Base-by-base conservation (phyloP, 2,329 filamentous ascomycete species). In the Claviceps pazoutovae region DNA sequence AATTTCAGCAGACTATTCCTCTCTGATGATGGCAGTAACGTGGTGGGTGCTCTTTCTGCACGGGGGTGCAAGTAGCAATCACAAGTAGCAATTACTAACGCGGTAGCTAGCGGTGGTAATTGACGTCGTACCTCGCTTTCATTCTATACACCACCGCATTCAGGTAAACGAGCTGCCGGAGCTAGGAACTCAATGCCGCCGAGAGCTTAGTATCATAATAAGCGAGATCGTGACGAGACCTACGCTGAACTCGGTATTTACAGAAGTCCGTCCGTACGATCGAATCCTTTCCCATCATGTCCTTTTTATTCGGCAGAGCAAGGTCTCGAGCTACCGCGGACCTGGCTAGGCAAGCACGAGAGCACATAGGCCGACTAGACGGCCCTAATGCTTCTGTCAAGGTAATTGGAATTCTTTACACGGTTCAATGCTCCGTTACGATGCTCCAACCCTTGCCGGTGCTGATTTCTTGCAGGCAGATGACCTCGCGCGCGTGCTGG, bases 401-500 rank as follows among this genome's bases (percentile, higher is more conserved):
- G 70, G 75, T 77, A 53, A 42, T 26, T 41, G 26, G 16, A 21
- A 14, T 16, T 46, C 19, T 39, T 23, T 26, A 38, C n/a, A 17
- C 30, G n/a, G 13, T 46, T 21, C 42, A 37, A 44, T 36, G 30
- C 30, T 49, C 19, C 41, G n/a, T 21, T 44, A 34, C 48, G 21
- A 2, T 50, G 43, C 36, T 36, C 23, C 23, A 11, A 23, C n/a
- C 44, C 56, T 49, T 51, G 9, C 19, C 41, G 14, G 52, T 58
- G 54, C 55, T 56, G 44, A 51, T 55, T 26, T 53, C 52, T 60
- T 44, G 23, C 53, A 95, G 89, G 78, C 83, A 56, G 91, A 97
- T 64, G 90, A 96, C 63, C 76, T 95, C 56, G 84, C 88, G 48
- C 88, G 88, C 64, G 83, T 90, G 59, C 78, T 98, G 56, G 77